Conservation (phyloP, 495 filamentous ascomycete genomes). For the Penicillium maclennaniae region DNA sequence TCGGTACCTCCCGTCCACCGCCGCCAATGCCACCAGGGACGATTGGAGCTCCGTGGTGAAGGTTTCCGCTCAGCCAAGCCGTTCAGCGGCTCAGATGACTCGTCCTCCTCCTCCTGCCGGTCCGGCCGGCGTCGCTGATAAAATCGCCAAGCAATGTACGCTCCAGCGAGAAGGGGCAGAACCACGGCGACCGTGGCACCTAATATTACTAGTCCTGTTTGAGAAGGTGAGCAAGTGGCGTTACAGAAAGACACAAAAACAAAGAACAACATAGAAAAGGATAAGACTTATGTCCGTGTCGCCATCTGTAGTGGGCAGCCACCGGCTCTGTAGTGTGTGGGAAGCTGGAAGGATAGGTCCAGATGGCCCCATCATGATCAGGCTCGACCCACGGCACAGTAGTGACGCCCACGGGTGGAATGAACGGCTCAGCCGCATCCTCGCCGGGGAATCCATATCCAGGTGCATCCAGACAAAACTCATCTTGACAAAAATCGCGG, state of each 20-base stretch:
- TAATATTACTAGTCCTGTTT: slow-evolving; percentile 15
- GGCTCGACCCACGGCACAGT: slow-evolving; percentile 43
- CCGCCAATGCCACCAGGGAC: slow-evolving; percentile 39
- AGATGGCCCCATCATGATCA: slow-evolving; percentile 22
- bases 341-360: slow-evolving; percentile 19
- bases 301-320: slow-evolving; percentile 4
- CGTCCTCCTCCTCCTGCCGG: slow-evolving; percentile 10
- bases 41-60: not conserved
- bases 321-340: slow-evolving; percentile 2
- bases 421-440: slow-evolving; percentile 22
- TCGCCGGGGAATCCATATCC: slow-evolving; percentile 37
- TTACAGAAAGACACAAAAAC: no score
- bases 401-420: slow-evolving; percentile 35
- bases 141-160: slow-evolving; percentile 14
- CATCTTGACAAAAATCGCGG: slow-evolving; percentile 32
- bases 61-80: slow-evolving; percentile 19
- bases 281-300: slow-evolving; percentile 9
- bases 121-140: slow-evolving; percentile 9
- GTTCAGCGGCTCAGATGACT: slow-evolving; percentile 24
- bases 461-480: slow-evolving; percentile 29
- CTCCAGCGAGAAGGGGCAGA: slow-evolving; percentile 6
- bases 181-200: slow-evolving; percentile 5
- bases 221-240: not conserved
- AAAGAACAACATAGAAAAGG: not conserved
- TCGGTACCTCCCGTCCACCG: slow-evolving; percentile 25